Evolutionary conservation across 1,139 yeast species (phyloP), one percentile per base, ranked within the genome.

Genomic region (Ogataea hybrid): DNA sequence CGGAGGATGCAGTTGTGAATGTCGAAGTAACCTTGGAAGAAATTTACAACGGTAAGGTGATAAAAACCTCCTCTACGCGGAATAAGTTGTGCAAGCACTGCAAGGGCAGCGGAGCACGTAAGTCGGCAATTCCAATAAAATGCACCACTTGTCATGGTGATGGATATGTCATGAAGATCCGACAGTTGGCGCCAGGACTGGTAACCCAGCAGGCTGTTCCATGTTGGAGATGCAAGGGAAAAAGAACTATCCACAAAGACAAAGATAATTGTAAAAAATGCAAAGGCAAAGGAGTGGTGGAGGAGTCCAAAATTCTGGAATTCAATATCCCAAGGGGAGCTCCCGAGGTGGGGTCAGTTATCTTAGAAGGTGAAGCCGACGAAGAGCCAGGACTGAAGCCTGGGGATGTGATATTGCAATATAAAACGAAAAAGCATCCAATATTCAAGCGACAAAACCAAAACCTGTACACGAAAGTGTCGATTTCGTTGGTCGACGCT

Each of bases 201-300:
- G 81, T 81, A 16, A 74, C 89, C 3, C 80, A 79, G 46, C 82
- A 79, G 37, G 69, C 70, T 39, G 79, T 78, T 6, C 72, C 70
- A 16, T 92, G 98, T 67, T 68, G 71, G 8, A 65, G 73, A 11
- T 92, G 98, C 68, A 69, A 71, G 32, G 97, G 95, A 10, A 66
- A 69, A 18, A 97, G 97, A 2, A 69, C 73, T 39, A 68, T 75
- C 3, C 76, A 72, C 53, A 73, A 82, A 43, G 58, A 73, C 11
- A 85, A 83, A 59, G 95, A 88, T 60, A 71, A 72, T 47, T 92
- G 98, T 68, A 84, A 81, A 55, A 71, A 71, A 50, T 92, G 98
- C 64, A 63, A 67, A 12, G 97, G 96, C 2, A 64, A 67, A 4
- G 77, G 82, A 28, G 69, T 78, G 5, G 67, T 69, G 5, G 84